Evolutionary conservation across 345 rosid species (phyloP), one percentile per base, ranked within the genome.

Genomic region (Excoecaria agallocha): DNA sequence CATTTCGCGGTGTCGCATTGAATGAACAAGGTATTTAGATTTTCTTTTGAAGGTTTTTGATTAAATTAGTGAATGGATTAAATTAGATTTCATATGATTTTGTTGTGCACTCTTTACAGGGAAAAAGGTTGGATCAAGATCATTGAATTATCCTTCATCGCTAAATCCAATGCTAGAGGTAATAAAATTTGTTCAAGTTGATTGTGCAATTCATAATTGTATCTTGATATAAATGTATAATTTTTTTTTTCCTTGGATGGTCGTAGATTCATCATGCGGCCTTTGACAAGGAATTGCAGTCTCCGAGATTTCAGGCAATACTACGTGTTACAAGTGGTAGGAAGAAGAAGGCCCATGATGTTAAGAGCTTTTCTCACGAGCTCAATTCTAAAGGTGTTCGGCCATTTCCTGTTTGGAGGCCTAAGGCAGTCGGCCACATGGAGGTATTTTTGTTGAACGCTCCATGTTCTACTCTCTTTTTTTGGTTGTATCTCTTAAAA

Each of bases 361-460:
- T 93, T 72, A 93, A 95, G 84, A 93, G 99, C 84, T 95, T 93
- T 86, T 95, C 99, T 76, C 98, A 93, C 41, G 97, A 95, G 80
- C 98, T 95, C 59, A 95, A 93, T 81, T 95, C 99, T 41, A 95
- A 91, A 86, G 99, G 99, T 22, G 99, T 95, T 1, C 76, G 91
- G 51, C 94, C 98, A 70, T 95, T 93, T 74, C 98, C 98, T 0
- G 85, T 93, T 55, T 85, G 93, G 94, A 93, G 85, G 80, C 88
- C 98, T 62, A 90, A 96, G 39, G 97, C 94, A 22, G 79, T 87
- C 12, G 97, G 93, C 10, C 98, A 90, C 78, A 86, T 95, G 94
- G 99, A 93, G 93, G 97, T 92, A 74, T 15, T 45, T 39, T 30
- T 17, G 4, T 16, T 1, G 38, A 49, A 13, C 49, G 41, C 66